Evolutionary conservation across 345 rosid genomes (phyloP), one percentile per base, ranked within the genome.

Genomic region (Arabidopsis suecica): DNA sequence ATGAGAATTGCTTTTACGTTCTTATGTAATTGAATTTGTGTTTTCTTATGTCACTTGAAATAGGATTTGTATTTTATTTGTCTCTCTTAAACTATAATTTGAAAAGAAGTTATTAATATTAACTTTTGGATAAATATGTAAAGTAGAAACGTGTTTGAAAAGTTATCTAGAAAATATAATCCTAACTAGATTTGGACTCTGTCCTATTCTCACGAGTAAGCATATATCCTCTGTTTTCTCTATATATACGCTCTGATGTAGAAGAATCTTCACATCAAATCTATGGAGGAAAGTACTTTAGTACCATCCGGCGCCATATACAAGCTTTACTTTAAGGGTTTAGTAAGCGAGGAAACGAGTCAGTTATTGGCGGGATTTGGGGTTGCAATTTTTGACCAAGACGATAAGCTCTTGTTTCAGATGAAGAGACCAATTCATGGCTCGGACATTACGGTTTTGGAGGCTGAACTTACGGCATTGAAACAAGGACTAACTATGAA

Each of bases 341-440:
- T 57, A 22, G 10, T n/a, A 33, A 33, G 25, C 22, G 0, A 33
- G 41, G 62, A 57, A 57, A 16, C 23, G 23, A n/a, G 23, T 7
- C 9, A 47, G 22, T n/a, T 14, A 47, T 47, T 47, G 9, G 23
- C 23, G 8, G 51, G 51, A 45, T 57, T 57, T 57, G 41, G 23
- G 1, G 40, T 56, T 32, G 61, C 40, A 14, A 56, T 56, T 3
- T 56, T 12, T 13, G n/a, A n/a, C 12, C 12, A 36, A 34, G 63
- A 36, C 0, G 38, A 48, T 13, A 32, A 16, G 0, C 14, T 42
- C 18, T 65, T 65, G 57, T 48, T 48, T 48, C 32, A 28, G 32
- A 28, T 28, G 57, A 65, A 65, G 10, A 45, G 83, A 47, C 80
- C 74, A 5, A 71, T 63, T 22, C 71, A 73, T 34, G 41, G 3